Conservation (phyloP, 345 rosid genomes). For the Cardamine occulta region DNA sequence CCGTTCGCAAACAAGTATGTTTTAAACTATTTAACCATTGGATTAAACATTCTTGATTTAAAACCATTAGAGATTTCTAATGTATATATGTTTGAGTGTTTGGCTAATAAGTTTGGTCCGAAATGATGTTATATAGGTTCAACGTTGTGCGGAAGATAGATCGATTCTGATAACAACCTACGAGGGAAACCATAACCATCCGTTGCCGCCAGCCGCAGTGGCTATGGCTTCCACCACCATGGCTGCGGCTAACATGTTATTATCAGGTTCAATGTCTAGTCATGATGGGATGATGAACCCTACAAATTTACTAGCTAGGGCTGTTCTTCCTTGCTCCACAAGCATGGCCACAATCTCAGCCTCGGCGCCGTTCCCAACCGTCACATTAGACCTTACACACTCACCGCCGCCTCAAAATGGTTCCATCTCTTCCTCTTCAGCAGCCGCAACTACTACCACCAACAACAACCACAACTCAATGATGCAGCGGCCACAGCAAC, state of each 20-base stretch:
- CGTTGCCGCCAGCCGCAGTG: constrained; percentile 88
- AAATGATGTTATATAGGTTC: constrained; percentile 52
- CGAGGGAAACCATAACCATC: constrained; percentile 95
- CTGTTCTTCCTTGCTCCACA: constrained; percentile 85
- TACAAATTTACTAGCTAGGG: constrained; percentile 78
- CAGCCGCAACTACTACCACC: constrained; percentile 48
- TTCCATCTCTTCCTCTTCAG: constrained; percentile 49
- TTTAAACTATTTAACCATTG: neutral
- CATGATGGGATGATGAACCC: constrained; percentile 87
- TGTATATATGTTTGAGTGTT: neutral
- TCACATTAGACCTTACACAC: constrained; percentile 92
- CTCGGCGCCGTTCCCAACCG: constrained; percentile 94
- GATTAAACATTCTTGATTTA: neutral
- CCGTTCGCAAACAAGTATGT: constrained; percentile 68
- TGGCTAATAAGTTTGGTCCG: neutral
- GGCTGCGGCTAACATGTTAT: constrained; percentile 86
- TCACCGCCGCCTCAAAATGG: constrained; percentile 37
- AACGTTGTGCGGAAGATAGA: constrained; percentile 91
- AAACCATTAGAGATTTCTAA: neutral
- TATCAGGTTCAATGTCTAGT: constrained; percentile 94
- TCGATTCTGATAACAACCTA: constrained; percentile 88
- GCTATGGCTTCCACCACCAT: constrained; percentile 96
- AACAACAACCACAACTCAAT: constrained; percentile 26
- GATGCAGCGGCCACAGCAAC: constrained; percentile 29
- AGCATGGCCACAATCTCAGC: constrained; percentile 97